These are phyloP conservation scores for Aspergillus nanangensis DNA, from an alignment of 495 filamentous ascomycete species.

Conservation along the genomic window DNA sequence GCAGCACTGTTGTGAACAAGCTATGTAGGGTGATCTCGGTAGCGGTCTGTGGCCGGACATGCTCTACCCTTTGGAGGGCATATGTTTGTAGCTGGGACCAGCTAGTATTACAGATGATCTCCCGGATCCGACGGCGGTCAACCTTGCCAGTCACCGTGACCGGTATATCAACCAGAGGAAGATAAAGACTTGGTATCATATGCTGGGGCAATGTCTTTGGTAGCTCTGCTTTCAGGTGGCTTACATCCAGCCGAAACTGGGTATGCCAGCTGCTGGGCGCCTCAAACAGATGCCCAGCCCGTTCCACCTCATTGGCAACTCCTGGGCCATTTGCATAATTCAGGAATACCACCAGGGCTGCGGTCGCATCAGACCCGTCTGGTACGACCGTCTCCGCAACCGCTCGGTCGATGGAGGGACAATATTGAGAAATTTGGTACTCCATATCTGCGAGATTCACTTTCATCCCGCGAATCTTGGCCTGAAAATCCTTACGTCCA, in stretches of 20 bases:
- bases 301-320: not conserved
- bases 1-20: not conserved
- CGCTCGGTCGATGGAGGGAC: not conserved
- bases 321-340: not conserved
- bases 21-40: not conserved
- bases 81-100: not conserved
- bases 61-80: not conserved
- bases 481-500: slow-evolving; percentile 33
- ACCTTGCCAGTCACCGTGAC: not conserved
- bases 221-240: not conserved
- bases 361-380: not conserved
- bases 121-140: not conserved
- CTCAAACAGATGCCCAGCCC: not conserved
- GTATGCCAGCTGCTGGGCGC: not conserved
- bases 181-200: not conserved
- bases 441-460: not conserved
- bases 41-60: not conserved
- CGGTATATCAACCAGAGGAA: not conserved
- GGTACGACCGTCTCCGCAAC: not conserved
- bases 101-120: not conserved
- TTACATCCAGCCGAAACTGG: not conserved
- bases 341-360: not conserved
- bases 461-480: slow-evolving; percentile 40
- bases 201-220: not conserved
- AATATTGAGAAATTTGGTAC: not conserved